Conservation (phyloP, 345 rosid species). For the Pistacia atlantica region DNA sequence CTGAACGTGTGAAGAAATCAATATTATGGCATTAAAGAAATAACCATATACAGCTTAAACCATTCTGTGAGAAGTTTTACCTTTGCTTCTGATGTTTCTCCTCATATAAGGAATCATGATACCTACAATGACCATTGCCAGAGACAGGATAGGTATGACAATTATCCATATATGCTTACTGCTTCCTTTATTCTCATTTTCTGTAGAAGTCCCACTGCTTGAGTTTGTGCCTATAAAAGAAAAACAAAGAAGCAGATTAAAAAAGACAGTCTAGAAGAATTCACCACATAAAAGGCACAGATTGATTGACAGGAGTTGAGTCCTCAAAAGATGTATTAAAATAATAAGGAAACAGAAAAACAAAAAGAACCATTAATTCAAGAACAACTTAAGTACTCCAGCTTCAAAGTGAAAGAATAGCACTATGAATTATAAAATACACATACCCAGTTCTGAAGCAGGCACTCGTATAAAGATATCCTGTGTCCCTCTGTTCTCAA, state of each 20-base stretch:
- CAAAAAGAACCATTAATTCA: too few relatives aligned
- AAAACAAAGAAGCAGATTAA: background rate
- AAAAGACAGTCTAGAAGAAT: background rate
- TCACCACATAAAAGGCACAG: background rate
- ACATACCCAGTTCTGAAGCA: slow-evolving; percentile 12
- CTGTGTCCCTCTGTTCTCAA: slow-evolving; percentile 14
- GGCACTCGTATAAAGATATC: slow-evolving; percentile 26
- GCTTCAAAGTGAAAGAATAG: background rate
- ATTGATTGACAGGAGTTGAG: background rate
- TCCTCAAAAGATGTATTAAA: too few relatives aligned
- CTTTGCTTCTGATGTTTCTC: background rate
- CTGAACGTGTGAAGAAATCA: background rate
- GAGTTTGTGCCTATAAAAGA: background rate
- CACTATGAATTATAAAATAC: too few relatives aligned
- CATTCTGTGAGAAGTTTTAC: background rate
- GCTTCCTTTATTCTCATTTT: background rate
- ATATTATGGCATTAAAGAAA: background rate
- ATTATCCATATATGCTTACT: background rate
- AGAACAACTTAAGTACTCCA: background rate
- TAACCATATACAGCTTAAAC: background rate
- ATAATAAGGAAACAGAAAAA: too few relatives aligned
- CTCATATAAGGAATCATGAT: background rate
- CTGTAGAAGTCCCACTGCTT: background rate
- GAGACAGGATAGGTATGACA: background rate
- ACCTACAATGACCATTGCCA: background rate